These are phyloP conservation scores for Prunus yedoensis DNA, from an alignment of 331 rosid genomes.

Conservation along the genomic window DNA sequence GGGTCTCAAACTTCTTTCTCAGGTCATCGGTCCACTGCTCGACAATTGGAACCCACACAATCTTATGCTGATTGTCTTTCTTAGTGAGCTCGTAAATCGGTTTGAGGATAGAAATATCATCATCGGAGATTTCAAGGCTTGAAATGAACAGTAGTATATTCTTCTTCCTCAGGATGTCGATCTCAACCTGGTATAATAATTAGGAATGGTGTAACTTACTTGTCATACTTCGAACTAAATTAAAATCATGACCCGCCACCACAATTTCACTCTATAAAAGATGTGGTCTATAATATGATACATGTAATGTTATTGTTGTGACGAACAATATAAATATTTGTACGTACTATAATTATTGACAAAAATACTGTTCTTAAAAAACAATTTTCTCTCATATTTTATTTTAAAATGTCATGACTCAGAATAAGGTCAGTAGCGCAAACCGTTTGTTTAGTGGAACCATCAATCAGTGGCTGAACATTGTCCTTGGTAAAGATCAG, in stretches of 20 bases:
- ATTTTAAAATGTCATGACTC: too few relatives aligned
- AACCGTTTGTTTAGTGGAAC: conserved; percentile 30
- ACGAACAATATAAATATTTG: too few relatives aligned
- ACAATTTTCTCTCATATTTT: neutral
- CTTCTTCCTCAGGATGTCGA: conserved; percentile 46
- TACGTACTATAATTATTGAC: too few relatives aligned
- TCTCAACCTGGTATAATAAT: conserved; percentile 31
- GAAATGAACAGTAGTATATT: conserved; percentile 48
- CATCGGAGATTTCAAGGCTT: conserved; percentile 42
- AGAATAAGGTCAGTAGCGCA: neutral
- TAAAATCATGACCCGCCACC: too few relatives aligned
- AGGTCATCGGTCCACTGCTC: conserved; percentile 24
- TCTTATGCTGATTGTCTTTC: conserved; percentile 1
- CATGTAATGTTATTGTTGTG: too few relatives aligned
- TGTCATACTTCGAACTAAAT: too few relatives aligned
- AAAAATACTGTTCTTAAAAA: too few relatives aligned
- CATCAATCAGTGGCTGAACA: conserved; percentile 32
- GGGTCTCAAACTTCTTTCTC: conserved; percentile 9
- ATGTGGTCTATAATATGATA: too few relatives aligned
- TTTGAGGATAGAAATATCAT: conserved; percentile 30
- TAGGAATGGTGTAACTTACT: too few relatives aligned
- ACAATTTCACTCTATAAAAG: too few relatives aligned
- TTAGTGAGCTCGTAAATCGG: conserved; percentile 7
- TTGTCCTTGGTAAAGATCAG: conserved; percentile 25
- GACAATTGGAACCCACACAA: conserved; percentile 35